These are phyloP conservation scores for Pichia nanzhaoensis DNA, from an alignment of 805 yeast genomes.

Conservation along the genomic window DNA sequence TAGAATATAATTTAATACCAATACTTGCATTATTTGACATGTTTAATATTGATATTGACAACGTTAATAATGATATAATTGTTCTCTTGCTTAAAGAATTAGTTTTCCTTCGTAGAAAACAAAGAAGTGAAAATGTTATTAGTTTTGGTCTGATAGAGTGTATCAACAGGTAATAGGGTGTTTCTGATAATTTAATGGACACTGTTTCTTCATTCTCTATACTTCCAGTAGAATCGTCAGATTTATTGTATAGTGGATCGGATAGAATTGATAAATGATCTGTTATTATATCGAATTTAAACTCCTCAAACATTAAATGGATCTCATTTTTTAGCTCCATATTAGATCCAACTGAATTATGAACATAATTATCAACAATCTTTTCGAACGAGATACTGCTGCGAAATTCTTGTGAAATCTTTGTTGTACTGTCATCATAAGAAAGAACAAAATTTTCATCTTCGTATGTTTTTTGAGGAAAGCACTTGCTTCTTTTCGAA, in stretches of 20 bases:
- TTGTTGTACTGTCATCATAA: neutral
- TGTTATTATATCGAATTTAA: slow-evolving; percentile 10
- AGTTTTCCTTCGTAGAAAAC: slow-evolving; percentile 1
- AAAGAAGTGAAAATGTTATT: slow-evolving; percentile 1
- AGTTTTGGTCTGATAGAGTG: slow-evolving; percentile 10
- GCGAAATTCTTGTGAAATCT: neutral
- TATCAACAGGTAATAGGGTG: slow-evolving; percentile 7
- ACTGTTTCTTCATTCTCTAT: neutral
- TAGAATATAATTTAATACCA: slow-evolving; percentile 7
- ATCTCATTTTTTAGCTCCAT: slow-evolving; percentile 3
- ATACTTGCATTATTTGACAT: slow-evolving; percentile 3
- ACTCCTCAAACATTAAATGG: slow-evolving; percentile 5
- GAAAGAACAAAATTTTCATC: neutral
- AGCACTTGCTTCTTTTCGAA: neutral
- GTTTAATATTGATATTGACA: slow-evolving; percentile 6
- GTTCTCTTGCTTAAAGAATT: neutral
- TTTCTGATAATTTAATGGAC: slow-evolving; percentile 1
- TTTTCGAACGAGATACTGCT: neutral
- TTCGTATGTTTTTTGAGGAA: neutral
- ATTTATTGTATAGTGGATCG: neutral
- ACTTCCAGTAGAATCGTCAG: neutral
- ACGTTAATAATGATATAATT: neutral
- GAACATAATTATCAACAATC: neutral
- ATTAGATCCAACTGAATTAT: neutral
- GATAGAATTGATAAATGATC: slow-evolving; percentile 2